Evolutionary conservation across 352 stramenopile species (phyloP), one percentile per base, ranked within the genome.

Genomic region (Blastocystis sp.): DNA sequence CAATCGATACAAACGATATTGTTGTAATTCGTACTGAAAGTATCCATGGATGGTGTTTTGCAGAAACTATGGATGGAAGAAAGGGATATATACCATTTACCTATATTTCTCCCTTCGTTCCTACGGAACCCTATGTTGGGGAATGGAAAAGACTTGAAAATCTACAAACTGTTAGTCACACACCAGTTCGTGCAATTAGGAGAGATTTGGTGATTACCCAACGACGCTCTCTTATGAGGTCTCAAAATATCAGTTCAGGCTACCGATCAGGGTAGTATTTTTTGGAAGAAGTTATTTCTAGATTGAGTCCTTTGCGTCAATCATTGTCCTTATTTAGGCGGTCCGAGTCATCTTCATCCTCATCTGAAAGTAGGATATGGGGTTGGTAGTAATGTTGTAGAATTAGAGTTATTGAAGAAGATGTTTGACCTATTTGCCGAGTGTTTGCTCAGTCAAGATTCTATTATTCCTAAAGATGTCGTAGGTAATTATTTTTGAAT

Each of bases 11-110:
- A 1, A 29, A 46, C 24, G 42, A 81, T 27, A 7, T 65, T 39
- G 71, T 81, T 9, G 65, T 81, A 24, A 52, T 81, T 66, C 71
- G 71, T 43, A 52, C 71, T 52, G 27, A 35, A 39, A 35, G 24
- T 14, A 39, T 52, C 4, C 27, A 46, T 21, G 71, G 46, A 16
- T 81, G 71, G 71, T 63, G 43, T 46, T 66, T 51, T 42, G 71
- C 71, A 2, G 46, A 81, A 43, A 63, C 71, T 5, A 16, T 81
- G n/a, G 27, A 63, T n/a, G 71, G 71, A 63, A 16, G 4, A 21
- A 63, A 63, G 32, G 71, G 71, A 32, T 81, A 66, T 37, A 65
- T 51, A 2, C 71, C 71, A 9, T 49, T 49, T 43, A 1, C 16
- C 0, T 66, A 81, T 43, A n/a, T 63, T 19, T 19, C 27, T 27